phyloP scores from a whole-genome alignment of 2,329 filamentous ascomycete genomes.

The Pseudogymnoascus sp. region DNA sequence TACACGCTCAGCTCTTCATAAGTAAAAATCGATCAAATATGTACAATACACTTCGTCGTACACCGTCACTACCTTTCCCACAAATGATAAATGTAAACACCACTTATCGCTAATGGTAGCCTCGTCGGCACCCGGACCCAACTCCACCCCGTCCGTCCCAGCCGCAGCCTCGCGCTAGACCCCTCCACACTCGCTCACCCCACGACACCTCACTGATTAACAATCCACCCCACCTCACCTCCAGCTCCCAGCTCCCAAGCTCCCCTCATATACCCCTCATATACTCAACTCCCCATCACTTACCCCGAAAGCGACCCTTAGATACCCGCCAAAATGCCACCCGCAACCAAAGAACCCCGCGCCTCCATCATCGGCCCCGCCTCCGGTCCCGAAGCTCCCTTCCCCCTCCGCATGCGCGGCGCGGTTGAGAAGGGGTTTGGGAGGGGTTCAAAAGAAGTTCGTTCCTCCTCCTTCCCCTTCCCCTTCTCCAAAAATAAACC shows the following conservation, averaged over 20 bases:
- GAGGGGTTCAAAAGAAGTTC: constrained; percentile 81
- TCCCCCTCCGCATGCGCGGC: constrained; percentile 74
- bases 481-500: neutral
- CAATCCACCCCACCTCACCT: neutral
- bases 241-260: neutral
- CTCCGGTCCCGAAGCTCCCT: constrained; percentile 65
- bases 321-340: constrained; percentile 9
- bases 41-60: too few species aligned
- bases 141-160: neutral
- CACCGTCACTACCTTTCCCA: too few species aligned
- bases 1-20: too few species aligned
- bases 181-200: neutral
- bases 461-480: constrained; percentile 16
- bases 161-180: neutral
- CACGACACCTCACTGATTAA: neutral
- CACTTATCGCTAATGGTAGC: too few species aligned
- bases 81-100: too few species aligned
- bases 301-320: too few species aligned
- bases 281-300: neutral
- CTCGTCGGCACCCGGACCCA: neutral
- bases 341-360: constrained; percentile 34
- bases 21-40: too few species aligned
- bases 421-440: constrained; percentile 90
- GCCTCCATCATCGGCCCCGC: constrained; percentile 66
- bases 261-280: neutral